phyloP scores from a whole-genome alignment of 257 asterid species.

The Jasminum sambac region DNA sequence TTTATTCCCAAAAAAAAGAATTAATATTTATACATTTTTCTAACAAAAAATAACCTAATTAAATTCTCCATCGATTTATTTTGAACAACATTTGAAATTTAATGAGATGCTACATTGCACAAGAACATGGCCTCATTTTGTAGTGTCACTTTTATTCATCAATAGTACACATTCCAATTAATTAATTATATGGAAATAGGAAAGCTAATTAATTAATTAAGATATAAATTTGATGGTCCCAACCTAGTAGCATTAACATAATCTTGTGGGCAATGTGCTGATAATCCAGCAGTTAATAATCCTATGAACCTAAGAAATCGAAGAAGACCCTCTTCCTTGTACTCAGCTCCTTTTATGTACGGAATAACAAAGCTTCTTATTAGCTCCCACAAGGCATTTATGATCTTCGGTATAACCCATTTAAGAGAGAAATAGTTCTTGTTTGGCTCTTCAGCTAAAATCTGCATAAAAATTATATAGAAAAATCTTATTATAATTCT shows the following conservation, averaged over 20 bases:
- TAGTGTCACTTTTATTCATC: too few species aligned
- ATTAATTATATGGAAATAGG: too few species aligned
- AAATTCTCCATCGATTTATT: too few species aligned
- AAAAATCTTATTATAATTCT: too few species aligned
- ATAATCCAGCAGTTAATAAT: conserved; percentile 39
- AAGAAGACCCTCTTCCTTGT: conserved; percentile 37
- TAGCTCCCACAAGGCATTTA: conserved; percentile 49
- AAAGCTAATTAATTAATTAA: not conserved
- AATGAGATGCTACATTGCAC: too few species aligned
- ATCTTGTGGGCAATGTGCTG: conserved; percentile 54
- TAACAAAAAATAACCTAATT: too few species aligned
- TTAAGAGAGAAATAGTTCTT: conserved; percentile 47
- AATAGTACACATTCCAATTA: too few species aligned
- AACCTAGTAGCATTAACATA: conserved; percentile 50
- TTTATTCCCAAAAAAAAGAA: too few species aligned
- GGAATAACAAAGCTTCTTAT: conserved; percentile 41
- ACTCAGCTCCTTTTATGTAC: conserved; percentile 33
- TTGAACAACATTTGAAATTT: too few species aligned
- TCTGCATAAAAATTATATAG: conserved; percentile 23
- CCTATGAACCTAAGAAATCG: conserved; percentile 41
- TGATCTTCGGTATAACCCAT: conserved; percentile 40
- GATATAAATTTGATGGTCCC: conserved; percentile 36
- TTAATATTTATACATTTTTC: too few species aligned
- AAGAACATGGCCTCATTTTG: too few species aligned
- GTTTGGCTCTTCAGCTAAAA: conserved; percentile 53